A percentile compares a stretch with the other conserved stretches of the same genome.
Evolutionary conservation across 768 basidiomycete genomes (phyloP).

Genomic region (Xanthoconium stramineum): DNA sequence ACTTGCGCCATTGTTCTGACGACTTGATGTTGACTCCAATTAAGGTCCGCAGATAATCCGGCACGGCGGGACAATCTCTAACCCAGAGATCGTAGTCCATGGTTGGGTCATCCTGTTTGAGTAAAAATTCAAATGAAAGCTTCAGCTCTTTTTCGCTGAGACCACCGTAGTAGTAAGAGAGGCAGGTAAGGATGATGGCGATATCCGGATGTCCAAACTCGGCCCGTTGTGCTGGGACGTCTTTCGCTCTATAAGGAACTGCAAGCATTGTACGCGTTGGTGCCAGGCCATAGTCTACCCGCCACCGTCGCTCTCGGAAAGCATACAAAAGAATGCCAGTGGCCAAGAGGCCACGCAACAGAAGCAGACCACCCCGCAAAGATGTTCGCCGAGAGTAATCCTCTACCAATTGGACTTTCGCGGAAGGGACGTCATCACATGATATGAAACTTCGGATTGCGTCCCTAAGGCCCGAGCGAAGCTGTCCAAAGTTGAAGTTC

Average conservation of each 20-base stretch:
- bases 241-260: background rate
- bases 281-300: background rate
- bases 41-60: background rate
- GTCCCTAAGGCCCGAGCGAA: background rate
- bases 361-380: background rate
- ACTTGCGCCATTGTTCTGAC: background rate
- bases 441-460: constrained; percentile 24
- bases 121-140: background rate
- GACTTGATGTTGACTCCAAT: background rate
- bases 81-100: background rate
- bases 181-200: background rate
- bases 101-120: background rate
- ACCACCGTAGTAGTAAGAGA: background rate
- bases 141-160: background rate
- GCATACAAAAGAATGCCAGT: background rate
- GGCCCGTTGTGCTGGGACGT: background rate
- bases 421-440: background rate
- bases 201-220: background rate
- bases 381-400: background rate
- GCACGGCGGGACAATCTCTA: background rate
- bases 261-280: background rate
- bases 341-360: background rate
- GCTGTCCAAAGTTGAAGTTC: constrained; percentile 11
- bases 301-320: background rate
- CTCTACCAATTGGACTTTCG: background rate